phyloP scores from a whole-genome alignment of 73 alveolate genomes.

The Blepharisma japonicum region DNA sequence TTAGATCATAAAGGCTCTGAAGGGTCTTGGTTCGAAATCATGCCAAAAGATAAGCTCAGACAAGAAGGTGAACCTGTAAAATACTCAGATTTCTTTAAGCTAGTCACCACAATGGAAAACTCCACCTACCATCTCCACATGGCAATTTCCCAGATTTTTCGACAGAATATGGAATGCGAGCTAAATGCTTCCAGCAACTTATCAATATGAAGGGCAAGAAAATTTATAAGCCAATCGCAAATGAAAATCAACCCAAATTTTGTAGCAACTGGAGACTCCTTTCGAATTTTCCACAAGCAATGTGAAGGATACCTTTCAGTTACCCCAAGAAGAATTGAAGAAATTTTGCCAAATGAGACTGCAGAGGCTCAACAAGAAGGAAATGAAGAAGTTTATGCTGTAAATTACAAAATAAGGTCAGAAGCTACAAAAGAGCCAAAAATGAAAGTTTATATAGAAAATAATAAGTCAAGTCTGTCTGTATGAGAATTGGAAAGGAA shows the following conservation, averaged over 20 bases:
- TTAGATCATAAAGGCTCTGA: not conserved
- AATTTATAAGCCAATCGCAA: conserved; percentile 1
- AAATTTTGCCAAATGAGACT: not conserved
- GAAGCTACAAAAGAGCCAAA: not conserved
- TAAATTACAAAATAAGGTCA: not conserved
- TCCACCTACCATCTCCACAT: not conserved
- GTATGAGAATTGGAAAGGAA: conserved; percentile 8
- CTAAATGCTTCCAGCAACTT: conserved; percentile 18
- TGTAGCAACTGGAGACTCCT: conserved; percentile 29
- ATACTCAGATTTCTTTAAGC: not conserved
- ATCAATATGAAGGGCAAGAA: not conserved
- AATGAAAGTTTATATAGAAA: conserved; percentile 12
- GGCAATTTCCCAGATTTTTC: not conserved
- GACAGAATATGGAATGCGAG: not conserved
- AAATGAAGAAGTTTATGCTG: not conserved
- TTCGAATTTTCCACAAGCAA: conserved; percentile 11
- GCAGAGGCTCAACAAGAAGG: too few relatives aligned
- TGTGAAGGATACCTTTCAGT: conserved; percentile 6
- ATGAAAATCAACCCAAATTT: conserved; percentile 3
- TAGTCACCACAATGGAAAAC: not conserved
- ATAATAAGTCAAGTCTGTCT: not conserved
- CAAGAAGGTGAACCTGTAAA: conserved; percentile 1
- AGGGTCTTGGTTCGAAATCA: conserved; percentile 24
- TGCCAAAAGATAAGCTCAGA: not conserved
- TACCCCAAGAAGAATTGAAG: conserved; percentile 11